Evolutionary conservation across 2,329 filamentous ascomycete genomes (phyloP).

Genomic region (Acephala macrosclerotiorum): DNA sequence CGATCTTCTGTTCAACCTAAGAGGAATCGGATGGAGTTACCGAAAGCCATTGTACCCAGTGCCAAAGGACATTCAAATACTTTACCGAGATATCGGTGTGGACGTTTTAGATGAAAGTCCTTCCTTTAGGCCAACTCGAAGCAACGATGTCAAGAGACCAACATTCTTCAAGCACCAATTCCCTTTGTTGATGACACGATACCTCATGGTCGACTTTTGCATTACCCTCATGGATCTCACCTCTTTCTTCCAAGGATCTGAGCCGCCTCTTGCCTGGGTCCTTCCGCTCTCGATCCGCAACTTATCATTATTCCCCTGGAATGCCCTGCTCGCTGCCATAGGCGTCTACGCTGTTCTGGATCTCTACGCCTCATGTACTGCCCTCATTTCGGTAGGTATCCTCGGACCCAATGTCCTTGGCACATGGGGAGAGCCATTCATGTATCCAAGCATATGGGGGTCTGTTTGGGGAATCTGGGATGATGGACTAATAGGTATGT

Average conservation of each 20-base stretch:
- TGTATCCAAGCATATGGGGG: constrained; percentile 21
- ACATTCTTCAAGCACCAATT: neutral
- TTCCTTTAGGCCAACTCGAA: constrained; percentile 2
- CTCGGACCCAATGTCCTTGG: constrained; percentile 13
- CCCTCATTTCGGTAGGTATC: constrained; percentile 6
- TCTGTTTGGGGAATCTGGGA: constrained; percentile 6
- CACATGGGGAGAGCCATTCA: constrained; percentile 19
- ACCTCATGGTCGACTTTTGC: constrained; percentile 12
- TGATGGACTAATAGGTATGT: constrained; percentile 16
- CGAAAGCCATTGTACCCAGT: constrained; percentile 6
- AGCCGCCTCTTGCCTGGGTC: neutral
- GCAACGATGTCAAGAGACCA: neutral
- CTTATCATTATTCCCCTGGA: neutral
- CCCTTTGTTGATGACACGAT: neutral
- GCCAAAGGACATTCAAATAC: constrained; percentile 15
- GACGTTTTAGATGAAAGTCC: neutral
- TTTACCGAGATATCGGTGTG: constrained; percentile 12
- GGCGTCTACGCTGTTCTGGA: constrained; percentile 21
- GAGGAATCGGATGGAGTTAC: constrained; percentile 22
- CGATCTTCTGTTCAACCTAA: constrained; percentile 14
- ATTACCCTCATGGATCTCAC: constrained; percentile 11
- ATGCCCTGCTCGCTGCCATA: constrained; percentile 2
- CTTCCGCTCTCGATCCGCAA: neutral
- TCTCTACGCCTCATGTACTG: constrained; percentile 1
- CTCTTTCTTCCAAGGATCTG: constrained; percentile 11